Percentiles rank a stretch among this genome's conserved stretches.
phyloP scores from a whole-genome alignment of 441 rosid genomes.

The Populus hybrid region DNA sequence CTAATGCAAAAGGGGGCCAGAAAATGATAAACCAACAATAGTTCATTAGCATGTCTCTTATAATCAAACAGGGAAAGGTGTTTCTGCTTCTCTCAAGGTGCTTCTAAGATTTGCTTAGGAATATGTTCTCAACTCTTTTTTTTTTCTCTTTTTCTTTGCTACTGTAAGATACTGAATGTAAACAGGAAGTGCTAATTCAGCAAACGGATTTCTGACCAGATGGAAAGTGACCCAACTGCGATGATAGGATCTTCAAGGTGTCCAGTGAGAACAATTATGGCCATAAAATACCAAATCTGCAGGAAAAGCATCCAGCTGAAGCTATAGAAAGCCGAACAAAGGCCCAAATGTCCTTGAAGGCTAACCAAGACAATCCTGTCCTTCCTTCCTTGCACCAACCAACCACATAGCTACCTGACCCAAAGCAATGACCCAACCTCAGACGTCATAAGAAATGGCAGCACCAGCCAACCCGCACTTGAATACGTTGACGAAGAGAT shows the following conservation, averaged over 20 bases:
- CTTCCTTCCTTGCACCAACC: slow-evolving; percentile 85
- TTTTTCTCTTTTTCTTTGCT: background rate
- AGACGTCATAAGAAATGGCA: slow-evolving; percentile 62
- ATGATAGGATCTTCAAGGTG: slow-evolving; percentile 76
- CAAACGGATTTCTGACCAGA: slow-evolving; percentile 48
- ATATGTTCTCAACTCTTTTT: background rate
- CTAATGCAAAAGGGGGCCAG: background rate
- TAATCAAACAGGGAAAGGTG: background rate
- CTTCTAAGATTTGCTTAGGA: background rate
- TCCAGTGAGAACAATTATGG: slow-evolving; percentile 82
- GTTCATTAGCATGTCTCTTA: background rate
- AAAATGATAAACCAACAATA: background rate
- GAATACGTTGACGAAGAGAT: slow-evolving; percentile 53
- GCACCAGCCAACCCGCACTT: slow-evolving; percentile 76
- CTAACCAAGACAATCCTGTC: slow-evolving; percentile 75
- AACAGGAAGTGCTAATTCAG: background rate
- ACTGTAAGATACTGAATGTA: background rate
- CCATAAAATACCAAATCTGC: slow-evolving; percentile 97
- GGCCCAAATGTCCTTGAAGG: slow-evolving; percentile 73
- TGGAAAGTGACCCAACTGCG: slow-evolving; percentile 84
- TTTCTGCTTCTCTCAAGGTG: background rate
- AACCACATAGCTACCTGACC: slow-evolving; percentile 70
- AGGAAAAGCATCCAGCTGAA: slow-evolving; percentile 84
- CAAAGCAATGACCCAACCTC: slow-evolving; percentile 63
- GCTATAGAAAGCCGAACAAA: slow-evolving; percentile 71